Percentiles rank a stretch among this genome's conserved stretches.
Conservation (phyloP, 176 grass and related monocot genomes). For the Musa itinerans region DNA sequence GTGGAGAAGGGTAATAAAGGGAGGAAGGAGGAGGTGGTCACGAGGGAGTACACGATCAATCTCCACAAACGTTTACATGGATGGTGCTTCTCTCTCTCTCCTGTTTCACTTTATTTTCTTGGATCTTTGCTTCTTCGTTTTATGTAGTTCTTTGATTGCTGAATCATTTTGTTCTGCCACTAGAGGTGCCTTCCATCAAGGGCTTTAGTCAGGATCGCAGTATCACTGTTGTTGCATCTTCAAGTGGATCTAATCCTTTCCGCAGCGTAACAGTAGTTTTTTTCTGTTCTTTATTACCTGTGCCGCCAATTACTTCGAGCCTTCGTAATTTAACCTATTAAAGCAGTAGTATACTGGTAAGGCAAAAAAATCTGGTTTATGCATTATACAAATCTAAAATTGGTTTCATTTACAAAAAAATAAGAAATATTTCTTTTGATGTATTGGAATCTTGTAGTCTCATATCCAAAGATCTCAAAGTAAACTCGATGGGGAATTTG, state of each 20-base stretch:
- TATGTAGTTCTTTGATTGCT: neutral
- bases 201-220: no score
- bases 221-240: neutral
- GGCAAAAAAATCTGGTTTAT: neutral
- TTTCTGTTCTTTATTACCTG: neutral
- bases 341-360: neutral
- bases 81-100: neutral
- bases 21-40: slow-evolving; percentile 6
- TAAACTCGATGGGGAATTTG: neutral
- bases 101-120: neutral
- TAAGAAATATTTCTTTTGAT: neutral
- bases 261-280: no score
- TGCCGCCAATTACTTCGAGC: neutral
- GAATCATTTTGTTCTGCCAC: neutral
- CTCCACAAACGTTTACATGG: slow-evolving; percentile 2
- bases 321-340: neutral
- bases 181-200: no score
- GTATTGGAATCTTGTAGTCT: neutral
- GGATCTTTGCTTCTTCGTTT: neutral
- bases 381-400: neutral
- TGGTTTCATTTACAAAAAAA: neutral
- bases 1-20: slow-evolving; percentile 1
- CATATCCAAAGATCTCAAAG: neutral
- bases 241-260: no score
- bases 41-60: slow-evolving; percentile 14